Percentiles rank a stretch among this genome's conserved stretches.
These are phyloP conservation scores for Aspergillus costaricaensis DNA, from an alignment of 2,329 filamentous ascomycete genomes.

Conservation along the genomic window DNA sequence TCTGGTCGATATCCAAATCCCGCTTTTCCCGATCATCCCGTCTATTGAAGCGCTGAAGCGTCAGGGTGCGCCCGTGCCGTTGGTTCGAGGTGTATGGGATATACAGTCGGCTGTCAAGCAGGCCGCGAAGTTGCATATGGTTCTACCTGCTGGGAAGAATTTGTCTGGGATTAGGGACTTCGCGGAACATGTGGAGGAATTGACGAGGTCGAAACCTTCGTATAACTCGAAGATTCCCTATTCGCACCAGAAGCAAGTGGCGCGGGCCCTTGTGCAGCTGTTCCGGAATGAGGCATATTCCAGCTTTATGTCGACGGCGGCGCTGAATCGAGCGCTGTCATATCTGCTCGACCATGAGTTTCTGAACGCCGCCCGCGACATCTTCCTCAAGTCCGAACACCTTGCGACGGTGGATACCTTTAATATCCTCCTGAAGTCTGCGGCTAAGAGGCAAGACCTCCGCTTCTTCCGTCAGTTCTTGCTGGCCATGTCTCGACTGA, in stretches of 20 bases:
- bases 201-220: slow-evolving; percentile 33
- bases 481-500: slow-evolving; percentile 39
- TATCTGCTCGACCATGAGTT: slow-evolving; percentile 40
- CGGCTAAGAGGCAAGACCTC: slow-evolving; percentile 43
- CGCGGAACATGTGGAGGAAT: slow-evolving; percentile 40
- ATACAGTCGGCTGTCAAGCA: slow-evolving; percentile 10
- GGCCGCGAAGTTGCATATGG: slow-evolving; percentile 14
- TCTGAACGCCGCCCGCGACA: slow-evolving; percentile 30
- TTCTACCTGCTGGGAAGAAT: slow-evolving; percentile 12
- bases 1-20: slow-evolving; percentile 31
- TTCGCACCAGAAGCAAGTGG: slow-evolving; percentile 20
- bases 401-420: slow-evolving; percentile 44
- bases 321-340: slow-evolving; percentile 44
- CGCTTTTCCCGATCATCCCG: slow-evolving; percentile 32
- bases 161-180: slow-evolving; percentile 38
- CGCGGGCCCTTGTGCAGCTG: slow-evolving; percentile 29
- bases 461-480: slow-evolving; percentile 42
- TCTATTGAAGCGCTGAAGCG: slow-evolving; percentile 28
- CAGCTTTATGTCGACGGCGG: slow-evolving; percentile 40
- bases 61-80: slow-evolving; percentile 26
- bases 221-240: slow-evolving; percentile 9
- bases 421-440: slow-evolving; percentile 46
- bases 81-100: slow-evolving; percentile 36
- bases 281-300: slow-evolving; percentile 36
- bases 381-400: slow-evolving; percentile 41